A percentile compares a stretch with the other conserved stretches of the same genome.
Evolutionary conservation across 208 protist genomes (phyloP).

Genomic region (Trypanosoma melophagium): DNA sequence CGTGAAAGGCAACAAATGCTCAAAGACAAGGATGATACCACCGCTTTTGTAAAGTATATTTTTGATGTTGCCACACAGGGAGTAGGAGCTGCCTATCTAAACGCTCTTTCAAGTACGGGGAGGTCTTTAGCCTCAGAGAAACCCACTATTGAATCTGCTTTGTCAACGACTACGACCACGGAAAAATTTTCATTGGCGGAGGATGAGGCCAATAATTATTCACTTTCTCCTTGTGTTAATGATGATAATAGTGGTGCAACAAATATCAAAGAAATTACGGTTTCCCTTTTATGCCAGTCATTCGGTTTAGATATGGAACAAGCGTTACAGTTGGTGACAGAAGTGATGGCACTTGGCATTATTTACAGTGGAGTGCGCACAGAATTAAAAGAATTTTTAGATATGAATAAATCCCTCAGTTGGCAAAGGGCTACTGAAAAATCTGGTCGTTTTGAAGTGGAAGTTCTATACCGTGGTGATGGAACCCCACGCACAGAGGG

Average conservation of each 20-base stretch:
- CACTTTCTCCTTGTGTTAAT: neutral
- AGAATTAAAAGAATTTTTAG: constrained; percentile 5
- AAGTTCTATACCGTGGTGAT: constrained; percentile 32
- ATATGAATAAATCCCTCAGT: constrained; percentile 2
- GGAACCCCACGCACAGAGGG: constrained; percentile 42
- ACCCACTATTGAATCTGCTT: neutral
- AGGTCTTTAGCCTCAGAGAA: neutral
- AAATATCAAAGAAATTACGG: neutral
- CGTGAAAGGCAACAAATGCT: constrained; percentile 31
- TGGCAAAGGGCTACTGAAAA: constrained; percentile 15
- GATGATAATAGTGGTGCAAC: neutral
- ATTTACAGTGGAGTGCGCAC: neutral
- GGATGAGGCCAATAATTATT: too few species aligned
- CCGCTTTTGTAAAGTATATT: constrained; percentile 33
- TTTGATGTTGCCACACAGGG: constrained; percentile 31
- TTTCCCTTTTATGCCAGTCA: constrained; percentile 10
- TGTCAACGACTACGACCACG: neutral
- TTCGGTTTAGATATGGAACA: constrained; percentile 25
- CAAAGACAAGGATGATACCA: constrained; percentile 23
- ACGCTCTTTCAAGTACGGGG: neutral
- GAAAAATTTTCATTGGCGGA: neutral
- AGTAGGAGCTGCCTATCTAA: constrained; percentile 5
- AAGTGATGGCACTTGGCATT: constrained; percentile 14
- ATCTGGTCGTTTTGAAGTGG: constrained; percentile 13
- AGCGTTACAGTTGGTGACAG: constrained; percentile 15